These are phyloP conservation scores for Torulaspora gathmanii DNA, from an alignment of 805 yeast genomes.

Conservation along the genomic window DNA sequence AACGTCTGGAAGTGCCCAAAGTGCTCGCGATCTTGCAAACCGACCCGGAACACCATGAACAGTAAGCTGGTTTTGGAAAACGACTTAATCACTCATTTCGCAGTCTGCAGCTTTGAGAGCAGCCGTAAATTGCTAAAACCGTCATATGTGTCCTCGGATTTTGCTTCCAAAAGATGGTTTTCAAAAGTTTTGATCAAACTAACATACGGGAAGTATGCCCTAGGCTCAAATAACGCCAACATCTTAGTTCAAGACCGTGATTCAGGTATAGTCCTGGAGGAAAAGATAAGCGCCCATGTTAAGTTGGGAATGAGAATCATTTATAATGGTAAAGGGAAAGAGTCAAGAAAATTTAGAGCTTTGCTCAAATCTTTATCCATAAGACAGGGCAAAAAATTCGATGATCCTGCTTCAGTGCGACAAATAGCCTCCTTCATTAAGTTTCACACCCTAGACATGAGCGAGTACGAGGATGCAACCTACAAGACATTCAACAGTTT, in stretches of 20 bases:
- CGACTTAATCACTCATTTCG: constrained; percentile 81
- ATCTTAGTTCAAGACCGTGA: constrained; percentile 88
- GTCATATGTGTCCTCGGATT: constrained; percentile 68
- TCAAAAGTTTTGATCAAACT: constrained; percentile 74
- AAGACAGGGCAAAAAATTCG: constrained; percentile 83
- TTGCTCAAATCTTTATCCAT: constrained; percentile 61
- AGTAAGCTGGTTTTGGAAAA: constrained; percentile 37
- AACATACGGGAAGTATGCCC: constrained; percentile 79
- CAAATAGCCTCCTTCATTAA: constrained; percentile 73
- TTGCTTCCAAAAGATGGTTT: constrained; percentile 88
- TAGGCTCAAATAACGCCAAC: constrained; percentile 90
- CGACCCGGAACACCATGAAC: constrained; percentile 41
- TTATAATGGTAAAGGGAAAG: constrained; percentile 67
- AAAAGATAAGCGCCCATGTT: constrained; percentile 85
- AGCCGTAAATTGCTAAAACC: constrained; percentile 58
- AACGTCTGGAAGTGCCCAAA: constrained; percentile 73
- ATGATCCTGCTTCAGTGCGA: constrained; percentile 56
- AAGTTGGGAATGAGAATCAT: constrained; percentile 80
- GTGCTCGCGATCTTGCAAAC: constrained; percentile 59
- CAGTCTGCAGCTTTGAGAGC: constrained; percentile 76
- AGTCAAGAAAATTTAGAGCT: constrained; percentile 52
- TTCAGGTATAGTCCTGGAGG: constrained; percentile 87
- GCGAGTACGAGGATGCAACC: constrained; percentile 56
- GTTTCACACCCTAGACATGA: constrained; percentile 74
- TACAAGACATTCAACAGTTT: constrained; percentile 82